These are phyloP conservation scores for Diplodia sapinea DNA, from an alignment of 2,329 filamentous ascomycete species.

Conservation along the genomic window DNA sequence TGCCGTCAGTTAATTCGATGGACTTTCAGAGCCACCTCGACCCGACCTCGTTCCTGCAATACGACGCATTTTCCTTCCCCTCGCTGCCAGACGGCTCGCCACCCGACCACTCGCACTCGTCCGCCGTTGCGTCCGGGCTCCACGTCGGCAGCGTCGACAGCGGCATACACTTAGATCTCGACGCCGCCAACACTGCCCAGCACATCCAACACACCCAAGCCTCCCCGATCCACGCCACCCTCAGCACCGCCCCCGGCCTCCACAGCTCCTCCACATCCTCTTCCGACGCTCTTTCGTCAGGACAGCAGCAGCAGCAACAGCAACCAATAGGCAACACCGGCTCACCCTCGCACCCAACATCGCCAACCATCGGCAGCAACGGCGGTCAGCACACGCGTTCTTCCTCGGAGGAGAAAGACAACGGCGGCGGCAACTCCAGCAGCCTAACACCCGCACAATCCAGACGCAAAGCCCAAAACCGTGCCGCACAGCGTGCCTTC, in stretches of 20 bases:
- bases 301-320: conserved; percentile 13
- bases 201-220: conserved; percentile 15
- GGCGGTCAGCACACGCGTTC: conserved; percentile 38
- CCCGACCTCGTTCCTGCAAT: conserved; percentile 20
- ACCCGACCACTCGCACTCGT: conserved; percentile 20
- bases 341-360: conserved; percentile 36
- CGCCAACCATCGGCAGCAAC: conserved; percentile 53
- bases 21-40: conserved; percentile 20
- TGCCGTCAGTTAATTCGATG: background rate
- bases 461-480: conserved; percentile 71
- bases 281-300: conserved; percentile 40
- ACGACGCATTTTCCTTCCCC: conserved; percentile 27
- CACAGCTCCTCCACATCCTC: conserved; percentile 7
- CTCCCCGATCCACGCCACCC: conserved; percentile 30
- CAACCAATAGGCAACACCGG: conserved; percentile 21
- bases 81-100: conserved; percentile 20
- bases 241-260: conserved; percentile 53
- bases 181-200: conserved; percentile 5
- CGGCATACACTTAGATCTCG: conserved; percentile 47
- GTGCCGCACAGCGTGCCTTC: conserved; percentile 87
- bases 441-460: conserved; percentile 57
- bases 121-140: conserved; percentile 34
- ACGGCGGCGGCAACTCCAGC: conserved; percentile 9
- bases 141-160: conserved; percentile 51
- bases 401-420: conserved; percentile 38